Conservation (phyloP, 2,329 filamentous ascomycete species). For the Nemania sp. region DNA sequence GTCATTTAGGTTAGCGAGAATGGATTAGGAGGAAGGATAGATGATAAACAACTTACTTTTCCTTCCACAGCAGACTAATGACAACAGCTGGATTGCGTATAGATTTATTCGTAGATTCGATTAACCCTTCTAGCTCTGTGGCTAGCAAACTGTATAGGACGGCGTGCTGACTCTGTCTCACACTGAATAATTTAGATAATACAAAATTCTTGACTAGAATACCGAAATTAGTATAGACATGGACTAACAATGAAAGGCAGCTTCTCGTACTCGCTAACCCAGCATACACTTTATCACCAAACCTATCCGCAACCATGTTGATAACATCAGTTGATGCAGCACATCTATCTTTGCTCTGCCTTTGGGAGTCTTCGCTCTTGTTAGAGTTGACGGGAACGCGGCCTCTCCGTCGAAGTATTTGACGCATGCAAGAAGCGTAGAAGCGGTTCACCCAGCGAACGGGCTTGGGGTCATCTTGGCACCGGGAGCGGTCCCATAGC, state of each 20-base stretch:
- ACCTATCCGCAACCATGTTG: constrained; percentile 5
- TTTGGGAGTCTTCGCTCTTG: background rate
- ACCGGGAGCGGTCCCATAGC: constrained; percentile 8
- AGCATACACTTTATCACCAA: constrained; percentile 18
- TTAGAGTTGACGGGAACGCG: background rate
- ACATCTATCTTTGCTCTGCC: background rate
- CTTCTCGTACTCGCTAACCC: constrained; percentile 11
- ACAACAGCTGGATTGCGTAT: constrained; percentile 7
- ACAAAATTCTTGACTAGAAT: background rate
- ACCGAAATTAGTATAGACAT: constrained; percentile 5
- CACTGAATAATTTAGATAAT: background rate
- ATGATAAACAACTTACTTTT: constrained; percentile 5
- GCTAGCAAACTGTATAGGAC: background rate
- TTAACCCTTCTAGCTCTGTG: background rate
- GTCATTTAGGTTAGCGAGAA: background rate
- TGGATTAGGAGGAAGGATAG: too few species aligned
- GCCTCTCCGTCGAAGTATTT: background rate
- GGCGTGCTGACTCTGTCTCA: background rate
- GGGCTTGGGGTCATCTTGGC: background rate
- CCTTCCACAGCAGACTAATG: constrained; percentile 10
- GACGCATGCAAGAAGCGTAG: constrained; percentile 22
- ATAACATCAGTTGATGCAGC: constrained; percentile 9
- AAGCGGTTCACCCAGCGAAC: constrained; percentile 22
- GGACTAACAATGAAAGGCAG: background rate
- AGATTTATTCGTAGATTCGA: background rate